A percentile compares a stretch with the other conserved stretches of the same genome.
These are phyloP conservation scores for Sporothrix brunneoviolacea DNA, from an alignment of 2,329 filamentous ascomycete species.

Conservation along the genomic window DNA sequence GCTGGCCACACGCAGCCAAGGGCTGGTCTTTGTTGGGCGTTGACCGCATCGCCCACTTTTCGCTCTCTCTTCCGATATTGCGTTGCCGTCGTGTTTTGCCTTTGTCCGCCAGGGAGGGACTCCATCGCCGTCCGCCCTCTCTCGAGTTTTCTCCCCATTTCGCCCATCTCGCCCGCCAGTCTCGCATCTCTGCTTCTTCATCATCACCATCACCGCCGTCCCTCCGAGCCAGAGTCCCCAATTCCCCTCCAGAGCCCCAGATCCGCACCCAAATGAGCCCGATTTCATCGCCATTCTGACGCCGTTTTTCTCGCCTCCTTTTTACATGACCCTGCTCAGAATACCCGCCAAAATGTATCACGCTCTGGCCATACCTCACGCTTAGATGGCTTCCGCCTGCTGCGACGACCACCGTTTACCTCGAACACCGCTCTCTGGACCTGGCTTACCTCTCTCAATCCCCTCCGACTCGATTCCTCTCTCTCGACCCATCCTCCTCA, in stretches of 20 bases:
- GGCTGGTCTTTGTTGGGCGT: constrained; percentile 16
- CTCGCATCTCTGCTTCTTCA: constrained; percentile 4
- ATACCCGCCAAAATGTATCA: constrained; percentile 22
- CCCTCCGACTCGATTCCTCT: not conserved
- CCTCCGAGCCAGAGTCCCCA: constrained; percentile 1
- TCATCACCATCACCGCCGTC: constrained; percentile 1
- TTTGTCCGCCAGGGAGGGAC: not conserved
- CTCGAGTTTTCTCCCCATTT: constrained; percentile 4
- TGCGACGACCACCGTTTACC: not conserved
- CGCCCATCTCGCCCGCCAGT: not conserved
- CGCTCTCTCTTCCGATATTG: not conserved
- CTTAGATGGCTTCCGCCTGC: constrained; percentile 29
- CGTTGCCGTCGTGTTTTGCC: not conserved
- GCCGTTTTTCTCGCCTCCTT: not conserved
- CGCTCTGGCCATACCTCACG: constrained; percentile 1
- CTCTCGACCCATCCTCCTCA: not conserved
- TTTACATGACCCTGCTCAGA: too few relatives aligned
- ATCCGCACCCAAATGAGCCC: not conserved
- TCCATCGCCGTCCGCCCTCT: not conserved
- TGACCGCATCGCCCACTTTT: constrained; percentile 18
- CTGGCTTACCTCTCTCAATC: not conserved
- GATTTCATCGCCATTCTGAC: not conserved
- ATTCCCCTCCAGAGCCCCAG: constrained; percentile 1
- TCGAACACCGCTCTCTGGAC: not conserved
- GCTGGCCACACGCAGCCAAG: too few relatives aligned